These are phyloP conservation scores for Fomitopsis pinicola DNA, from an alignment of 1,284 basidiomycete species.

Conservation along the genomic window DNA sequence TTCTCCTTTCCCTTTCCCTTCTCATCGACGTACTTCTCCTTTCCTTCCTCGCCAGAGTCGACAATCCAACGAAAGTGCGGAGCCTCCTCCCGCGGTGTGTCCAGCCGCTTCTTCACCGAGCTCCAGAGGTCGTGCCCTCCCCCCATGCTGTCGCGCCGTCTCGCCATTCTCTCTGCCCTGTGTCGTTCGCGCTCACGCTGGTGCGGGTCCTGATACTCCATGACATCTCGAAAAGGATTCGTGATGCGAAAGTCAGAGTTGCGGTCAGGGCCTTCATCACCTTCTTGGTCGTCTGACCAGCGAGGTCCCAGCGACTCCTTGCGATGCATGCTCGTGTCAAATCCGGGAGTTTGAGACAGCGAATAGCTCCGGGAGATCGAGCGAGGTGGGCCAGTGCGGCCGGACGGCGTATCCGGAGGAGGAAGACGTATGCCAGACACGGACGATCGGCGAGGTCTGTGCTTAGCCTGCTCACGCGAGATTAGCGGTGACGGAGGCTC, in stretches of 20 bases:
- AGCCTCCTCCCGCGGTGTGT: slow-evolving; percentile 46
- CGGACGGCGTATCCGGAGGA: slow-evolving; percentile 47
- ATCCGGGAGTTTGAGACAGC: slow-evolving; percentile 36
- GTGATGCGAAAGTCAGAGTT: slow-evolving; percentile 27
- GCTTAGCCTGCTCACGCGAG: background rate
- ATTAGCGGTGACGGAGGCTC: slow-evolving; percentile 9
- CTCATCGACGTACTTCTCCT: background rate
- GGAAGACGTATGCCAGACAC: slow-evolving; percentile 12
- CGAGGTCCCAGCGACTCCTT: slow-evolving; percentile 21
- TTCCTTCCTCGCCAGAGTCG: background rate
- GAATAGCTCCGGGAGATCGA: slow-evolving; percentile 65
- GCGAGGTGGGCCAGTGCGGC: slow-evolving; percentile 68
- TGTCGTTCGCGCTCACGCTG: slow-evolving; percentile 38
- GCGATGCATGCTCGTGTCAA: slow-evolving; percentile 31
- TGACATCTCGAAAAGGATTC: slow-evolving; percentile 55
- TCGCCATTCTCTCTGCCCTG: slow-evolving; percentile 48
- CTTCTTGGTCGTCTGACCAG: slow-evolving; percentile 12
- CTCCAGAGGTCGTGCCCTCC: slow-evolving; percentile 43
- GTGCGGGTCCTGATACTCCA: slow-evolving; percentile 42
- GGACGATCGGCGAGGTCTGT: slow-evolving; percentile 7
- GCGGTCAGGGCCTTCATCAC: slow-evolving; percentile 26
- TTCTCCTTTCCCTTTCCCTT: background rate
- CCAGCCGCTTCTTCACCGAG: slow-evolving; percentile 53
- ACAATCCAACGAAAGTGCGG: background rate
- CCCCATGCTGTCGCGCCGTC: slow-evolving; percentile 44